Evolutionary conservation across 2,329 filamentous ascomycete genomes (phyloP).

Genomic region (Botrytis paeoniae): DNA sequence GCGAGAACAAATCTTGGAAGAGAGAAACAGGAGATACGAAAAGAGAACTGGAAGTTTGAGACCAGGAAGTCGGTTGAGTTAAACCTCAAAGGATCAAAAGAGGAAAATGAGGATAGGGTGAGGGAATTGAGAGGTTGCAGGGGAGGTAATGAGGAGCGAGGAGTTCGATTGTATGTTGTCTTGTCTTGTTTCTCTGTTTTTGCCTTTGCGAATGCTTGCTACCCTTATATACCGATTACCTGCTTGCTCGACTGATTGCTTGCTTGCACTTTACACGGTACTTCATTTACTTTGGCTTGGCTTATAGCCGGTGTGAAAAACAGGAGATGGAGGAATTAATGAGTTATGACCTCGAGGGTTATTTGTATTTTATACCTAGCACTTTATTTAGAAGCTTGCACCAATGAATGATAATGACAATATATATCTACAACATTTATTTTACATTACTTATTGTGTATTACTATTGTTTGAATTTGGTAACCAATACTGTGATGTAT

Average conservation of each 20-base stretch:
- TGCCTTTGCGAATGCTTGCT: not conserved
- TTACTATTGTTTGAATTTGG: not conserved
- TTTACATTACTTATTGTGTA: not conserved
- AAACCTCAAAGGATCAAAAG: not conserved
- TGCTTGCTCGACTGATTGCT: not conserved
- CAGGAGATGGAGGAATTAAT: not conserved
- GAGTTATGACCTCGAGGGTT: not conserved
- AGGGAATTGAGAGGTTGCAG: not conserved
- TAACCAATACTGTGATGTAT: not conserved
- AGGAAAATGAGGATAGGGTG: not conserved
- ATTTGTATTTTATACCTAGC: not conserved
- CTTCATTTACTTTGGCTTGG: not conserved
- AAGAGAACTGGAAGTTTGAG: conserved; percentile 4
- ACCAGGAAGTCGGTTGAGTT: conserved; percentile 8
- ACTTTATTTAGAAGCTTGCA: not conserved
- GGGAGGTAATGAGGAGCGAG: not conserved
- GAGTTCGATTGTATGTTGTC: not conserved
- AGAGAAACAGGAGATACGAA: conserved; percentile 4
- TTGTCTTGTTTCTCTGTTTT: not conserved
- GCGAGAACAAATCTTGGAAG: conserved; percentile 7
- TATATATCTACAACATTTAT: not conserved
- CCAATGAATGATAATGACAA: conserved; percentile 3
- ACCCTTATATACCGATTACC: not conserved
- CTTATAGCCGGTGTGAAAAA: not conserved
- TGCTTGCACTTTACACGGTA: not conserved